Base-by-base conservation (phyloP, 352 stramenopile species). In the Ophiocytium majus region DNA sequence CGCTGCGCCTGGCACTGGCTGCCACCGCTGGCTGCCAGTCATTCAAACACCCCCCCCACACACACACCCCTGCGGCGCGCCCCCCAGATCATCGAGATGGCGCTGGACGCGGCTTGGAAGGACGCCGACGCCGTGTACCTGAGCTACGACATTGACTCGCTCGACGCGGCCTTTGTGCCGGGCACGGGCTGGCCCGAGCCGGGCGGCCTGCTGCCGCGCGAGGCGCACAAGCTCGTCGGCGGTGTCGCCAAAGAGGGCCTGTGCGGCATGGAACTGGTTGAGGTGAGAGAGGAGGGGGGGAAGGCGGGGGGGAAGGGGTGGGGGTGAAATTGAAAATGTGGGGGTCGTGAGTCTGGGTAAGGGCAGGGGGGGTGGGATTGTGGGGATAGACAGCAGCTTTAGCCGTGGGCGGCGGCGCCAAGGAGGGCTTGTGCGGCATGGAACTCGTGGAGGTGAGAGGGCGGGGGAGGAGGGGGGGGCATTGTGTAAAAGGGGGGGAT, bases 71-170 rank as follows among this genome's bases (percentile, higher is more conserved):
- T n/a, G n/a, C n/a, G n/a, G n/a, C n/a, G n/a, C n/a, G n/a, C n/a
- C n/a, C n/a, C n/a, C n/a, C 31, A 81, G 86, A 82, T 92, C 66
- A 90, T 91, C 33, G 91, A 93, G 85, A 93, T 93, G 90, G 91
- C 91, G 1, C 80, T 93, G 23, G 91, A 93, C 76, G 82, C 87
- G 10, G 91, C 91, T 23, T 93, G 91, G 91, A 90, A 93, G 82
- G 90, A 90, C 35, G 92, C 89, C 79, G 91, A 93, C 88, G 91
- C 91, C 19, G 91, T 93, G 0, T 93, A 93, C 82, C 90, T 93
- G 90, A 91, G 85, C 88, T 93, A 93, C 81, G 91, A 93, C 76
- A 93, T 93, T 88, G 91, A 93, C 83, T 91, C 86, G 31, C 92
- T 93, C 79, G 91, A 93, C 83, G 91, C 91, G 5, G 91, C 91